A percentile compares a stretch with the other conserved stretches of the same genome.
Conservation (phyloP, 257 asterid species). For the Asclepias syriaca region DNA sequence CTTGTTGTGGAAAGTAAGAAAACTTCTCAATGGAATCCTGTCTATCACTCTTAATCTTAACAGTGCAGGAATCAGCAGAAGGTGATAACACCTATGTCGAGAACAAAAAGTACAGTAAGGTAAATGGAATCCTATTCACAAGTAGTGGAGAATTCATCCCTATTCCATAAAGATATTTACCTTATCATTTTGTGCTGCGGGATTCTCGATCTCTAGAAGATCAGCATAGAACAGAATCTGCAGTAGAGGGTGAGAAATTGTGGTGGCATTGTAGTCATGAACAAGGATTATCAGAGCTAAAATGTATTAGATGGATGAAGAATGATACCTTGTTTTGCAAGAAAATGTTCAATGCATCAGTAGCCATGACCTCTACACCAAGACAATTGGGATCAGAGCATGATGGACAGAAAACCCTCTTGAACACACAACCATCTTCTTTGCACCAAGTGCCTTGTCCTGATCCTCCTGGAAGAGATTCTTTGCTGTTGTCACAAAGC, state of each 20-base stretch:
- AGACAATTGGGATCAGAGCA: constrained; percentile 55
- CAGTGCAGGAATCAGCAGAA: constrained; percentile 27
- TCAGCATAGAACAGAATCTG: constrained; percentile 61
- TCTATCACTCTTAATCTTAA: constrained; percentile 22
- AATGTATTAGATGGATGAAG: constrained; percentile 4
- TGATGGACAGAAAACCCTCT: constrained; percentile 68
- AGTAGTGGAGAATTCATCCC: not conserved
- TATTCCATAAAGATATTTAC: constrained; percentile 26
- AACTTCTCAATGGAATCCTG: constrained; percentile 44
- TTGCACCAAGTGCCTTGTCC: constrained; percentile 89
- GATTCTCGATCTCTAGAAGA: constrained; percentile 41
- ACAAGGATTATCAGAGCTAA: not conserved
- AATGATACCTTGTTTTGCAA: constrained; percentile 71
- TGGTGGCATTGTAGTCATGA: not conserved
- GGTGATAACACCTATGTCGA: constrained; percentile 41
- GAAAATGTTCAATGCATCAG: constrained; percentile 59
- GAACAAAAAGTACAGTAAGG: not conserved
- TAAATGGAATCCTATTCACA: not conserved
- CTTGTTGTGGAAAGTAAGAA: constrained; percentile 50
- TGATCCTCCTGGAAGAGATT: constrained; percentile 40
- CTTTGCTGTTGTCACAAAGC: constrained; percentile 34
- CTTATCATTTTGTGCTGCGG: constrained; percentile 35
- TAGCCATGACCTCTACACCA: constrained; percentile 85
- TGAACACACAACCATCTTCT: constrained; percentile 93
- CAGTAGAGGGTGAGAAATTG: constrained; percentile 7